Evolutionary conservation across 2,329 filamentous ascomycete species (phyloP).

Genomic region (Cladorrhinum sp.): DNA sequence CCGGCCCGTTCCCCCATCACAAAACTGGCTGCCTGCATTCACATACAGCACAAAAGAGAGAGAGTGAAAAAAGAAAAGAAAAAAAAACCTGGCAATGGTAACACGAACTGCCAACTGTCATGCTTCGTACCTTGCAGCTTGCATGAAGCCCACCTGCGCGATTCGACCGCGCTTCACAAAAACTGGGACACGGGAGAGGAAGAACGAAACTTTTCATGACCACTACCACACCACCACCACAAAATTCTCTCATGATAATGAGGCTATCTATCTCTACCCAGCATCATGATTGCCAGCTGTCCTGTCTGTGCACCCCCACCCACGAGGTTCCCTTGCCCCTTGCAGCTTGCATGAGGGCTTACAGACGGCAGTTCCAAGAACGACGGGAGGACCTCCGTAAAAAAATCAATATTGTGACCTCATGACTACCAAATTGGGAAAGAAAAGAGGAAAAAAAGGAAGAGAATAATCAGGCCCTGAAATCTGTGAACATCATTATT

Average conservation of each 20-base stretch:
- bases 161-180: neutral
- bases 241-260: too few species aligned
- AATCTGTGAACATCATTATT: too few species aligned
- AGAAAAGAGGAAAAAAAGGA: neutral
- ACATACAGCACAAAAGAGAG: neutral
- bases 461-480: too few species aligned
- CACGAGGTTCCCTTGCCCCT: too few species aligned
- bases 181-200: neutral
- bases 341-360: neutral
- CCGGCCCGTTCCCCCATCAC: neutral
- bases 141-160: conserved; percentile 15
- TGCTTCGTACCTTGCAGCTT: conserved; percentile 26
- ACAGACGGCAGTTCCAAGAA: too few species aligned
- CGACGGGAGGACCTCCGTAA: too few species aligned
- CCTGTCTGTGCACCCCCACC: neutral
- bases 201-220: neutral
- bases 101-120: conserved; percentile 1
- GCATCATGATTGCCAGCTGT: neutral
- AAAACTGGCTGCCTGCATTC: neutral
- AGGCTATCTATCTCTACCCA: too few species aligned
- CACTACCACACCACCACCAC: neutral
- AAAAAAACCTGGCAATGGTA: conserved; percentile 1
- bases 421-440: neutral
- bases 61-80: neutral
- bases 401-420: neutral